Percentiles rank a stretch among this genome's conserved stretches.
Evolutionary conservation across 371 early-diverging fungal species (phyloP).

Genomic region (Batrachochytrium dendrobatidis): DNA sequence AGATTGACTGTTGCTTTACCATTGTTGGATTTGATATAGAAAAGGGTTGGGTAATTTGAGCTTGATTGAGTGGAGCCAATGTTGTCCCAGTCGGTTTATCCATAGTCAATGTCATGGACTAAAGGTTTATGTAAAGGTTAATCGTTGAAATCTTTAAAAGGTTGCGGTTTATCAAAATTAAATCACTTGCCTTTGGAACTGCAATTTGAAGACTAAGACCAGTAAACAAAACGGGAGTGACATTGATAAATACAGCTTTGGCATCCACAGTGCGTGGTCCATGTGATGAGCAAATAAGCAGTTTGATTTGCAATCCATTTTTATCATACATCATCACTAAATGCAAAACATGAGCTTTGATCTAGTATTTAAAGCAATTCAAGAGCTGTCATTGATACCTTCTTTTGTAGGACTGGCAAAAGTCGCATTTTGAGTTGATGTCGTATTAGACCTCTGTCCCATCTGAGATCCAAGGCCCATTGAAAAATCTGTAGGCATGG

Average conservation of each 20-base stretch:
- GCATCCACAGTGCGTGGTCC: conserved; percentile 9
- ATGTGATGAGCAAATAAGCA: conserved; percentile 4
- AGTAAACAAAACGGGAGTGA: conserved; percentile 40
- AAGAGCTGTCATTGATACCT: too few species aligned
- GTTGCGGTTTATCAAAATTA: too few species aligned
- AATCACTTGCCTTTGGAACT: conserved; percentile 34
- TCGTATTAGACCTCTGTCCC: too few species aligned
- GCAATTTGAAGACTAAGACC: conserved; percentile 35
- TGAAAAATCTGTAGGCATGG: too few species aligned
- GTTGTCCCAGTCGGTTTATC: conserved; percentile 49
- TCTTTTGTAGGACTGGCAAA: too few species aligned
- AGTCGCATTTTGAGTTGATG: too few species aligned
- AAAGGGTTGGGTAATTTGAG: conserved; percentile 49
- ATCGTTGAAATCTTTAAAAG: not conserved
- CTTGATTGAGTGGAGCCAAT: conserved; percentile 51
- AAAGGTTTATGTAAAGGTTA: not conserved
- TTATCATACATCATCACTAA: conserved; percentile 53
- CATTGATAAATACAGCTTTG: conserved; percentile 35
- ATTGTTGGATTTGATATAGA: conserved; percentile 46
- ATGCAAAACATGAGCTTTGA: conserved; percentile 3
- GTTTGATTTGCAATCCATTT: conserved; percentile 57
- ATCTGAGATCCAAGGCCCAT: too few species aligned
- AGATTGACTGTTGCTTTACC: too few species aligned
- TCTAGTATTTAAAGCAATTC: too few species aligned
- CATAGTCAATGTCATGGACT: conserved; percentile 48